Conservation (phyloP, 164 flowering plant species). For the Vitis vinifera region ASM3070453v1 NC_081806.1:2411501-2412000, state of each 20-base stretch:
- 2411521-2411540: no score
- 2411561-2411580: no score
- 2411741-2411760: slow-evolving; percentile 33
- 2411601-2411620: no score
- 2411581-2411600: no score
- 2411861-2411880: slow-evolving; percentile 85
- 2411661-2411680: slow-evolving; percentile 68
- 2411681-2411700: slow-evolving; percentile 71
- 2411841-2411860: slow-evolving; percentile 91
- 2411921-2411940: not conserved
- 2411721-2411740: slow-evolving; percentile 19
- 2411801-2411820: slow-evolving; percentile 73
- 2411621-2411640: slow-evolving; percentile 49
- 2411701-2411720: slow-evolving; percentile 36
- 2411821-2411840: slow-evolving; percentile 58
- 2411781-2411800: slow-evolving; percentile 56
- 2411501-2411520: no score
- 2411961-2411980: no score
- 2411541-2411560: no score
- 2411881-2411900: slow-evolving; percentile 83
- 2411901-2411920: not conserved
- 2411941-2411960: no score
- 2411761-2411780: slow-evolving; percentile 89
- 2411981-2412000: no score
- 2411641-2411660: slow-evolving; percentile 49